A percentile compares a stretch with the other conserved stretches of the same genome.
Evolutionary conservation across 2,329 filamentous ascomycete species (phyloP).

Genomic region (Cladosporium sphaerospermum): DNA sequence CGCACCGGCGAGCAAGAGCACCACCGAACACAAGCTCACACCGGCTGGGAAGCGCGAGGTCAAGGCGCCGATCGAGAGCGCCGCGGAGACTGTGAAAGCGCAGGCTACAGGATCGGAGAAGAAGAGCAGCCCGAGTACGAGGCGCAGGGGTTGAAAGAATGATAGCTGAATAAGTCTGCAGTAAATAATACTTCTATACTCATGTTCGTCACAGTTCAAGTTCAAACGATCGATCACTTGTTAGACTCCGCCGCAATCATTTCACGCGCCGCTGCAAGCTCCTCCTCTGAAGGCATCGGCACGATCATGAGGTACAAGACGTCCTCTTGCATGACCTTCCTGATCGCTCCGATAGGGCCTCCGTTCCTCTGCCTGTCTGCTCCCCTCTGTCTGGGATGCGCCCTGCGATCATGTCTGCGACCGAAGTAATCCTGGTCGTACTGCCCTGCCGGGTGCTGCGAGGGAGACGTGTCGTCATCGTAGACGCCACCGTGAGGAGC

Average conservation of each 20-base stretch:
- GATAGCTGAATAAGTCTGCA: neutral
- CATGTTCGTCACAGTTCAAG: neutral
- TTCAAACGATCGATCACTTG: neutral
- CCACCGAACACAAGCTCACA: slow-evolving; percentile 33
- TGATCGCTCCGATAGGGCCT: slow-evolving; percentile 13
- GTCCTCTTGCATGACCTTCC: slow-evolving; percentile 29
- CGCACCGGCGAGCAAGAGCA: slow-evolving; percentile 37
- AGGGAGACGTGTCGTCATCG: neutral
- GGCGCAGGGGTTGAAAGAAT: slow-evolving; percentile 44
- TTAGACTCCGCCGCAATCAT: slow-evolving; percentile 7
- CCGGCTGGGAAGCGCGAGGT: slow-evolving; percentile 32
- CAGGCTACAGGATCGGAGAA: slow-evolving; percentile 37
- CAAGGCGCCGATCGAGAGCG: slow-evolving; percentile 23
- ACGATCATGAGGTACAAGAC: slow-evolving; percentile 48
- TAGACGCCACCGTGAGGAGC: neutral
- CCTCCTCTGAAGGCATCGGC: slow-evolving; percentile 43
- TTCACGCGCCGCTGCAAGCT: slow-evolving; percentile 31
- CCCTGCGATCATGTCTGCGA: neutral
- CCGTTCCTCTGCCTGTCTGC: neutral
- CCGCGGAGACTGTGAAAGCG: slow-evolving; percentile 17
- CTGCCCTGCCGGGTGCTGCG: neutral
- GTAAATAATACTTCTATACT: neutral
- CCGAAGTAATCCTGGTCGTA: neutral
- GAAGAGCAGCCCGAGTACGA: slow-evolving; percentile 50
- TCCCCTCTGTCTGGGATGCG: neutral